These are phyloP conservation scores for Litsea cubeba DNA, from an alignment of 164 flowering plant species.

Conservation along the genomic window DNA sequence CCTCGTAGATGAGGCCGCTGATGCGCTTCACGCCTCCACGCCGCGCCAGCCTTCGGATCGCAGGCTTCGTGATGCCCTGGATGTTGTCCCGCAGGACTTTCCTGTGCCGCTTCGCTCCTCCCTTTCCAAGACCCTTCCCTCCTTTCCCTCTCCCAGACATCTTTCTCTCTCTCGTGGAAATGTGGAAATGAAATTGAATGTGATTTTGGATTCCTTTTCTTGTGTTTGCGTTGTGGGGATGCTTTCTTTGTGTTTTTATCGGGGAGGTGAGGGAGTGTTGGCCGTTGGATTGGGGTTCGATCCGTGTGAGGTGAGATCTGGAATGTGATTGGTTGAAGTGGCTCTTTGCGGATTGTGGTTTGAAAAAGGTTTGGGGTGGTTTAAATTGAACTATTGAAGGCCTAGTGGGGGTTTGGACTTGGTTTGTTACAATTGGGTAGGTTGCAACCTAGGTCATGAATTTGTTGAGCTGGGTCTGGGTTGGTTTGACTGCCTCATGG, in stretches of 20 bases:
- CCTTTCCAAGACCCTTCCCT: slow-evolving; percentile 11
- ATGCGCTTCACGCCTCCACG: slow-evolving; percentile 12
- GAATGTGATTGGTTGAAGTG: not conserved
- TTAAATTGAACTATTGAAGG: too few relatives aligned
- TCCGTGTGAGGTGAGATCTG: slow-evolving; percentile 1
- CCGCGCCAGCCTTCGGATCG: slow-evolving; percentile 10
- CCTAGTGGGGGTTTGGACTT: too few relatives aligned
- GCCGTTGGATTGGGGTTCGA: not conserved
- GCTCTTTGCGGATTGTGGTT: not conserved
- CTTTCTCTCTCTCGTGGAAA: not conserved
- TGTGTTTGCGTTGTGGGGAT: not conserved
- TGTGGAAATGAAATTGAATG: not conserved
- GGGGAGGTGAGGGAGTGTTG: not conserved
- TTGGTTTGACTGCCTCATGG: too few relatives aligned
- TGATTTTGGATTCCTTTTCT: not conserved
- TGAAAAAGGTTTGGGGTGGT: too few relatives aligned
- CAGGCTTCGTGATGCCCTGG: slow-evolving; percentile 13
- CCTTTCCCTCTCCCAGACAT: slow-evolving; percentile 14
- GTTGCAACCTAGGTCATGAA: too few relatives aligned
- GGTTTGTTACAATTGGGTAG: too few relatives aligned
- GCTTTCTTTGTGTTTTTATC: not conserved
- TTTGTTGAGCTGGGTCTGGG: too few relatives aligned
- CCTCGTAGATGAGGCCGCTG: slow-evolving; percentile 15
- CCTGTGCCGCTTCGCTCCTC: slow-evolving; percentile 11
- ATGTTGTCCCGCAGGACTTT: slow-evolving; percentile 12